Evolutionary conservation across 768 basidiomycete species (phyloP).

Genomic region (Coprinopsis marcescibilis): DNA sequence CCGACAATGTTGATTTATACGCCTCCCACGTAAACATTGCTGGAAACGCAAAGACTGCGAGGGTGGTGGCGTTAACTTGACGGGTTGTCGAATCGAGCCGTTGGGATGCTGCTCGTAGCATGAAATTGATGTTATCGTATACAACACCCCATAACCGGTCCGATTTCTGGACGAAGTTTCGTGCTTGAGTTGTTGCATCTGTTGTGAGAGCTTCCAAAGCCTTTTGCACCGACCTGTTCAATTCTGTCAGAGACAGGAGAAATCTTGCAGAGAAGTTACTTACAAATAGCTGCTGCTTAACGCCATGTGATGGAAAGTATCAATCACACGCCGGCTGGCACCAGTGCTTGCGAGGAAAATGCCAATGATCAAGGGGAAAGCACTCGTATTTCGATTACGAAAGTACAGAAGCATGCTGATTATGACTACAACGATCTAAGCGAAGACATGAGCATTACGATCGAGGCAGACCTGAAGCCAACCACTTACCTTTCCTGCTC

Average conservation of each 20-base stretch:
- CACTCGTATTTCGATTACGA: background rate
- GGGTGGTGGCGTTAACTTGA: constrained; percentile 17
- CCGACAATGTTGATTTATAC: background rate
- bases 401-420: background rate
- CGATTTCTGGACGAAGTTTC: background rate
- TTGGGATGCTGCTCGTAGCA: constrained; percentile 24
- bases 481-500: background rate
- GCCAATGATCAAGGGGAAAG: background rate
- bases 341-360: constrained; percentile 1
- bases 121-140: constrained; percentile 31
- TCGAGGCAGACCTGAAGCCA: background rate
- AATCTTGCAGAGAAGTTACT: background rate
- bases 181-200: background rate
- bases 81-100: constrained; percentile 24
- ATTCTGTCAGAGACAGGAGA: background rate
- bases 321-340: background rate
- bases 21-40: background rate
- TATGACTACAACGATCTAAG: background rate
- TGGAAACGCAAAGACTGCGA: constrained; percentile 2
- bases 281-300: background rate
- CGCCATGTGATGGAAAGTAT: background rate
- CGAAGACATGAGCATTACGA: background rate
- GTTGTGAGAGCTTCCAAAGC: background rate
- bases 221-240: background rate
- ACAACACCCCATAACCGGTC: constrained; percentile 10